Evolutionary conservation across 257 asterid species (phyloP).

Genomic region (Nicotiana tabacum): DNA sequence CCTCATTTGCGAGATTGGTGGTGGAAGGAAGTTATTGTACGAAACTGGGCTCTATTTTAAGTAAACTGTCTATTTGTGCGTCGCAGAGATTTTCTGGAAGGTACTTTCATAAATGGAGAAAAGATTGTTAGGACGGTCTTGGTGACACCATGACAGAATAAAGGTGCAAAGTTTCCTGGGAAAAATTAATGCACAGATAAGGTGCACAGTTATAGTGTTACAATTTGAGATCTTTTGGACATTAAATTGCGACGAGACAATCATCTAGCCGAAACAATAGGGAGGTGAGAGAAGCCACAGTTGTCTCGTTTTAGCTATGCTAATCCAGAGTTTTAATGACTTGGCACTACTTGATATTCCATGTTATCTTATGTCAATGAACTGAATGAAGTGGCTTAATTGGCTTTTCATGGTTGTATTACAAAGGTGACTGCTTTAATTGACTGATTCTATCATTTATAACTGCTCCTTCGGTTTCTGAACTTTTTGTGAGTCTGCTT

Average conservation of each 20-base stretch:
- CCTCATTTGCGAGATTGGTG: not conserved
- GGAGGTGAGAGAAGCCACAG: not conserved
- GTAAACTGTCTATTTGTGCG: not conserved
- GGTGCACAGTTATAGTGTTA: not conserved
- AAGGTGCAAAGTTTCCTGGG: not conserved
- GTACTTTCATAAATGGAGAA: not conserved
- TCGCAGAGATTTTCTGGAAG: not conserved
- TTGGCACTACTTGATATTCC: not conserved
- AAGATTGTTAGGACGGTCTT: not conserved
- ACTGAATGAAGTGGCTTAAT: not conserved
- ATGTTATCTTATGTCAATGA: not conserved
- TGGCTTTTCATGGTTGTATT: not conserved
- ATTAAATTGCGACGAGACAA: not conserved
- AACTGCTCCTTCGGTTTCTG: not conserved
- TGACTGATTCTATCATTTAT: constrained; percentile 6
- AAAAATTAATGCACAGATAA: not conserved
- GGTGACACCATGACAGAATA: not conserved
- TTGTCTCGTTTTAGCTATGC: not conserved
- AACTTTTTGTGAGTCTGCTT: not conserved
- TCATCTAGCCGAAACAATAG: not conserved
- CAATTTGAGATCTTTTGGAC: not conserved
- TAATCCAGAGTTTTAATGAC: not conserved
- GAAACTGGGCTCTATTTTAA: not conserved
- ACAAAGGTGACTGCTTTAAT: not conserved
- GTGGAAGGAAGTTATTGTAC: not conserved